Percentiles rank a stretch among this genome's conserved stretches.
phyloP scores from a whole-genome alignment of 441 rosid genomes.

The Omphalea diandra region DNA sequence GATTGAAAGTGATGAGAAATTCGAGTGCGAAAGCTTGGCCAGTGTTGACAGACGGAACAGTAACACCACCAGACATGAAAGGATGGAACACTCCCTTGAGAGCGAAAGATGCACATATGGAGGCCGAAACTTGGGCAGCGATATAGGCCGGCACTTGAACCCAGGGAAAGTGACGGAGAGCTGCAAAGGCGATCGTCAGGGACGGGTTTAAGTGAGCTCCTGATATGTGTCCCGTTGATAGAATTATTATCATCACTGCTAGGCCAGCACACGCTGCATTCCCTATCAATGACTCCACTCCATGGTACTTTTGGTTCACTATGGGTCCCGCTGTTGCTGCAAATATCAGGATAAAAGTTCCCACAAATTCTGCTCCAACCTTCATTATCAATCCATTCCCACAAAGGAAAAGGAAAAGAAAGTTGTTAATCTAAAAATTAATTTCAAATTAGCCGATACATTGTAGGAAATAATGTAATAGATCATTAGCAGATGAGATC shows the following conservation, averaged over 20 bases:
- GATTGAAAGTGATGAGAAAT: conserved; percentile 87
- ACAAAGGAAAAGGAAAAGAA: too few species aligned
- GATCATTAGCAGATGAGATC: too few species aligned
- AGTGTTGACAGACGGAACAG: conserved; percentile 62
- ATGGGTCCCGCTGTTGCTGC: conserved; percentile 91
- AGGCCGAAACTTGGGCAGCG: conserved; percentile 84
- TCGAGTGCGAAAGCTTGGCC: conserved; percentile 79
- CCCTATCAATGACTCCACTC: conserved; percentile 81
- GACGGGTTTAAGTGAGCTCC: conserved; percentile 98
- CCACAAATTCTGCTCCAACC: conserved; percentile 98
- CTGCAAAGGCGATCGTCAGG: conserved; percentile 92
- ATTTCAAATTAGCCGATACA: too few species aligned
- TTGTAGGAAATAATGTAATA: too few species aligned
- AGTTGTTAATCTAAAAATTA: too few species aligned
- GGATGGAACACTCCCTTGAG: conserved; percentile 87
- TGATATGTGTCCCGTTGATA: conserved; percentile 92
- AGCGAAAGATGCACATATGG: conserved; percentile 88
- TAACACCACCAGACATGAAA: conserved; percentile 89
- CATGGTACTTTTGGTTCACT: conserved; percentile 77
- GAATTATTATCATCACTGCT: conserved; percentile 86
- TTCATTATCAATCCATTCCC: conserved; percentile 26
- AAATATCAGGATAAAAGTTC: conserved; percentile 89
- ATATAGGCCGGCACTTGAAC: conserved; percentile 88
- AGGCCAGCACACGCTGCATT: conserved; percentile 91
- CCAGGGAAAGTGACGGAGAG: conserved; percentile 93